These are phyloP conservation scores for Rhynchospora breviuscula DNA, from an alignment of 176 grass and related monocot species.

Conservation along the genomic window DNA sequence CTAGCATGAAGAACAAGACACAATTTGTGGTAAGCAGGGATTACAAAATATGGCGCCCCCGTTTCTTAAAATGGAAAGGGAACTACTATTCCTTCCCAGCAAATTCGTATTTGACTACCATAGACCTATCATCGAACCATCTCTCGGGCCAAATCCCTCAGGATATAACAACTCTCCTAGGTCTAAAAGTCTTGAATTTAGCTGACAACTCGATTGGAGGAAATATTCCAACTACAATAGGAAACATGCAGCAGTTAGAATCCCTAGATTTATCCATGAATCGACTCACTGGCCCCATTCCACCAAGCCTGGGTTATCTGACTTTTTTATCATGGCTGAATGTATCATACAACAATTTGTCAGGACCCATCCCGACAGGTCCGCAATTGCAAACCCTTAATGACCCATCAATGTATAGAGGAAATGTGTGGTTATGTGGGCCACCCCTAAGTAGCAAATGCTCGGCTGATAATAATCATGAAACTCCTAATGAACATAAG, in stretches of 20 bases:
- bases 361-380: slow-evolving; percentile 10
- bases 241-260: slow-evolving; percentile 18
- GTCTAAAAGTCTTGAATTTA: slow-evolving; percentile 21
- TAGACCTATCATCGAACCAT: slow-evolving; percentile 36
- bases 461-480: neutral
- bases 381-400: neutral
- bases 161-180: neutral
- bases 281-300: slow-evolving; percentile 25
- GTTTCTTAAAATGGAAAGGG: neutral
- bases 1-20: neutral
- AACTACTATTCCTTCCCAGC: slow-evolving; percentile 2
- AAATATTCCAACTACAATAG: slow-evolving; percentile 29
- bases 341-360: slow-evolving; percentile 30
- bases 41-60: neutral
- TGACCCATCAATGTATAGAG: neutral
- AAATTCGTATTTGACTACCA: neutral
- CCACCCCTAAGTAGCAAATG: neutral
- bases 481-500: neutral
- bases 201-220: slow-evolving; percentile 8
- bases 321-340: neutral
- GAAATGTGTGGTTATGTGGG: neutral
- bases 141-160: slow-evolving; percentile 26
- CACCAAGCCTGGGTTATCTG: slow-evolving; percentile 9
- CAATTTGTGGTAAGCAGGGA: neutral
- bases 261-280: slow-evolving; percentile 28